Evolutionary conservation across 805 yeast genomes (phyloP).

Genomic region (Ogataea saltuana): DNA sequence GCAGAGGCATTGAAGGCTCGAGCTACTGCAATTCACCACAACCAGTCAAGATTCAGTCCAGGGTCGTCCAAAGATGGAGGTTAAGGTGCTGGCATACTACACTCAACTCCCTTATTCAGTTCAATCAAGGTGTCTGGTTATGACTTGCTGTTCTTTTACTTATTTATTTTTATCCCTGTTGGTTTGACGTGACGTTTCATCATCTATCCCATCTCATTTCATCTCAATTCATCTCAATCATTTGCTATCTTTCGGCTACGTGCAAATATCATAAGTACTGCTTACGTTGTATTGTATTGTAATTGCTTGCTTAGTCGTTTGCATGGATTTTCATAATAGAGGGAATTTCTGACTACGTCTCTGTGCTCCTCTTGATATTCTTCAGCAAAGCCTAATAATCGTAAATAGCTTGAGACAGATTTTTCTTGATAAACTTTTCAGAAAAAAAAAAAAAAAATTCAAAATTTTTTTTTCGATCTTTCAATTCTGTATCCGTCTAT

Average conservation of each 20-base stretch:
- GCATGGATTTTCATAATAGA: no score
- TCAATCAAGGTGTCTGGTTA: not conserved
- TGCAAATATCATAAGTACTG: not conserved
- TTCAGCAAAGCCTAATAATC: no score
- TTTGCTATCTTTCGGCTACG: not conserved
- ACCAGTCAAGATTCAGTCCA: slow-evolving; percentile 25
- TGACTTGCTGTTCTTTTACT: slow-evolving; percentile 3
- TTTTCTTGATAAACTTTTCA: not conserved
- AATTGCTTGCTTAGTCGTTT: no score
- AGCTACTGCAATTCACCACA: slow-evolving; percentile 43
- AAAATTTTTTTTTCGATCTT: not conserved
- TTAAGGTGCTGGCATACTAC: not conserved
- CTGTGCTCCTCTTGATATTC: no score
- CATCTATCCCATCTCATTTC: not conserved
- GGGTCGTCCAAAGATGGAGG: slow-evolving; percentile 11
- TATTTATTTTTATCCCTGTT: no score
- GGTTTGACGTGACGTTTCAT: no score
- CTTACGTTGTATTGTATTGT: no score
- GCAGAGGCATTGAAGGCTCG: slow-evolving; percentile 77
- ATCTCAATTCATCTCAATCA: not conserved
- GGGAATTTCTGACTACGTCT: no score
- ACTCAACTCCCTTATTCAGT: not conserved
- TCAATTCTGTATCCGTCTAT: no score
- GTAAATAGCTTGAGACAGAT: no score
- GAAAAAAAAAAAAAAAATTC: not conserved